A percentile compares a stretch with the other conserved stretches of the same genome.
These are phyloP conservation scores for Cyclotella cryptica DNA, from an alignment of 108 stramenopile genomes.

Conservation along the genomic window DNA sequence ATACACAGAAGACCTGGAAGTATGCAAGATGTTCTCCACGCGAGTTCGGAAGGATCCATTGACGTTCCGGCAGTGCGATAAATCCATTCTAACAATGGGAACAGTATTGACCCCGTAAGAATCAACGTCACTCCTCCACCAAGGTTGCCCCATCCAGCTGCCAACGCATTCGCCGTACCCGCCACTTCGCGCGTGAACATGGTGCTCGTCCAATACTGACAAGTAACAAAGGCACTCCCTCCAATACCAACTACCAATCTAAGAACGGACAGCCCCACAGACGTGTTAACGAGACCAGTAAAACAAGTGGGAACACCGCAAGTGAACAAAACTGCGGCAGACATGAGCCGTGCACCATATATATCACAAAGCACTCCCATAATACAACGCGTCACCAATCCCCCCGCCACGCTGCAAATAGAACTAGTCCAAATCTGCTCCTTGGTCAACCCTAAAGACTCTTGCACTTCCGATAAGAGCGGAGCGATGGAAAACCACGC, in stretches of 20 bases:
- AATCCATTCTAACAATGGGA: conserved; percentile 83
- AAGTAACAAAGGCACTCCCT: conserved; percentile 72
- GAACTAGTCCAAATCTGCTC: conserved; percentile 71
- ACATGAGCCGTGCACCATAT: conserved; percentile 65
- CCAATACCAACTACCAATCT: conserved; percentile 87
- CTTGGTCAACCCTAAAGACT: conserved; percentile 54
- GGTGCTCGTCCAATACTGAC: conserved; percentile 90
- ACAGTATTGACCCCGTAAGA: conserved; percentile 76
- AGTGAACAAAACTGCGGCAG: conserved; percentile 50
- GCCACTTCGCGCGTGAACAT: conserved; percentile 89
- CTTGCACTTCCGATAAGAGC: conserved; percentile 68
- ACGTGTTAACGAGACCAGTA: conserved; percentile 79
- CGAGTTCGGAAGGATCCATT: conserved; percentile 49
- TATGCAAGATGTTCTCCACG: conserved; percentile 85
- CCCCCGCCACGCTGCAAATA: conserved; percentile 63
- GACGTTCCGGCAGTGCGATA: conserved; percentile 32
- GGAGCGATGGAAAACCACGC: conserved; percentile 76
- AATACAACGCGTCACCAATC: conserved; percentile 65
- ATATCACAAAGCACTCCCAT: conserved; percentile 85
- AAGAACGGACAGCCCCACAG: conserved; percentile 66
- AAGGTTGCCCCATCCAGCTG: conserved; percentile 94
- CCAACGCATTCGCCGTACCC: conserved; percentile 90
- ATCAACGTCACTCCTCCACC: conserved; percentile 71
- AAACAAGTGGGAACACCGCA: conserved; percentile 85
- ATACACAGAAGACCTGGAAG: conserved; percentile 77